Conservation (phyloP, 768 basidiomycete genomes). For the Holtermannia corniformis region DNA sequence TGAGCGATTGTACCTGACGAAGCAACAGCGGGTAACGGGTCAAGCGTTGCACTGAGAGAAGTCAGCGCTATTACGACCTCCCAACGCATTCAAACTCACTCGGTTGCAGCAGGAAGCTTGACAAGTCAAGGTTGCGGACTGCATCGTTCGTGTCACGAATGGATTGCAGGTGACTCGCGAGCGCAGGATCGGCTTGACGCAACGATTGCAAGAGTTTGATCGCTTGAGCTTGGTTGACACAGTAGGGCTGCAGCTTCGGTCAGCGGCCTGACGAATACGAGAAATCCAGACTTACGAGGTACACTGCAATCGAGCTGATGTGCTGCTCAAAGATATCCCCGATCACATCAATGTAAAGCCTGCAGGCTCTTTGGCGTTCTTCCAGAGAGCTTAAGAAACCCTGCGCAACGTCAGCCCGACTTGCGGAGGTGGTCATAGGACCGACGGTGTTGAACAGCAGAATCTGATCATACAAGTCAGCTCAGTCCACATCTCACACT, state of each 20-base stretch:
- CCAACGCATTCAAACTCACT: slow-evolving; percentile 48
- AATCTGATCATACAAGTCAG: slow-evolving; percentile 42
- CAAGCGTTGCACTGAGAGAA: slow-evolving; percentile 79
- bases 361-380: slow-evolving; percentile 77
- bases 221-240: slow-evolving; percentile 73
- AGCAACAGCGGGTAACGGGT: slow-evolving; percentile 88
- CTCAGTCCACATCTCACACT: not conserved
- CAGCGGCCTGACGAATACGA: no score
- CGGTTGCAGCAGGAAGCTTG: slow-evolving; percentile 82
- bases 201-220: slow-evolving; percentile 66
- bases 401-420: slow-evolving; percentile 21
- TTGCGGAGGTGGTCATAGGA: not conserved
- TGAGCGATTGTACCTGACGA: slow-evolving; percentile 62
- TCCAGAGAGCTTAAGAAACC: slow-evolving; percentile 80
- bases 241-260: slow-evolving; percentile 57
- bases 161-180: slow-evolving; percentile 59
- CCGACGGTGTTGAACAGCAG: slow-evolving; percentile 75
- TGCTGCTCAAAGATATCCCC: slow-evolving; percentile 72
- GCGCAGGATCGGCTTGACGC: slow-evolving; percentile 56
- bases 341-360: slow-evolving; percentile 81
- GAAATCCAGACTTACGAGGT: slow-evolving; percentile 52
- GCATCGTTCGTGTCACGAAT: slow-evolving; percentile 63
- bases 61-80: not conserved
- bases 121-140: slow-evolving; percentile 72
- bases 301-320: slow-evolving; percentile 67